Conservation (phyloP, 176 grass and related monocot genomes). For the Lolium rigidum region DNA sequence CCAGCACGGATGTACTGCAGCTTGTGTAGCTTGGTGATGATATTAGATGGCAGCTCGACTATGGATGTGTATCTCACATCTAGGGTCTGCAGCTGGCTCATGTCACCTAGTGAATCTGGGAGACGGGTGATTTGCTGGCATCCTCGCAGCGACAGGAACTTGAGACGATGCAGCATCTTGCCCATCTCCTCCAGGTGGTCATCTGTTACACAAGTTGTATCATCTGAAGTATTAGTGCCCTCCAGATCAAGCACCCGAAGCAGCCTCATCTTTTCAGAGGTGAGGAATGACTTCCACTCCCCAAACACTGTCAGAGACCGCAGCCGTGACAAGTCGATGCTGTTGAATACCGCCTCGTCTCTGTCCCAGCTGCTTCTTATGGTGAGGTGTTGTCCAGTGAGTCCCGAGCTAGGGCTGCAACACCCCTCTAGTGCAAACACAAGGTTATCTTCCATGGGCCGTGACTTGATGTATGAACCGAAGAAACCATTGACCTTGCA, state of each 20-base stretch:
- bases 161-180: constrained; percentile 5
- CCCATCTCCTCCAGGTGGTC: not conserved
- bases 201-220: not conserved
- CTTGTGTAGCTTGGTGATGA: not conserved
- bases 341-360: not conserved
- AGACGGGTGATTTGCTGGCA: not conserved
- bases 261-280: not conserved
- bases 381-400: not conserved
- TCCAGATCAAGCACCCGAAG: constrained; percentile 42
- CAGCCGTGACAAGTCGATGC: not conserved
- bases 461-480: not conserved
- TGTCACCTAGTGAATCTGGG: not conserved
- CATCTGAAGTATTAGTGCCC: not conserved
- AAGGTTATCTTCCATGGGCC: not conserved
- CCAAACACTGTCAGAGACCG: not conserved
- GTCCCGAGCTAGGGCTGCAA: too few relatives aligned
- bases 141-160: constrained; percentile 13
- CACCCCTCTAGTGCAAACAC: not conserved
- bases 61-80: not conserved
- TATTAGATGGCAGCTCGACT: not conserved
- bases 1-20: not conserved
- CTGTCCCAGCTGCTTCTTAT: not conserved
- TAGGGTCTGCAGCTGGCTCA: not conserved
- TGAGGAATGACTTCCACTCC: not conserved
- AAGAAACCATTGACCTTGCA: not conserved